Percentiles rank a stretch among this genome's conserved stretches.
These are phyloP conservation scores for Colletotrichum lupini DNA, from an alignment of 2,329 filamentous ascomycete species.

Conservation along the genomic window DNA sequence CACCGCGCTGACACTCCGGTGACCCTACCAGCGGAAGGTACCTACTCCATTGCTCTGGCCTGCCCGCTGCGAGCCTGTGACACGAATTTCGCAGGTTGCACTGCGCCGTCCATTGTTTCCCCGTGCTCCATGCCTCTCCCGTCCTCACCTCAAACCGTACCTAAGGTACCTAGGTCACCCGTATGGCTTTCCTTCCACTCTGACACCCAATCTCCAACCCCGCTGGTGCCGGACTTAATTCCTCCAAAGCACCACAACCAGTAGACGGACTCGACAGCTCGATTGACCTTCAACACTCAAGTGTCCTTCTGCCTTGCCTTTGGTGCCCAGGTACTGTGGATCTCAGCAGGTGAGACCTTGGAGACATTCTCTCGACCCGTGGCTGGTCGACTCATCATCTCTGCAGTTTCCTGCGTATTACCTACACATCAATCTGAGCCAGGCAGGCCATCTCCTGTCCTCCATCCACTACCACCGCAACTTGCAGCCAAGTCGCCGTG, in stretches of 20 bases:
- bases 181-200: neutral
- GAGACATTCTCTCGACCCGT: neutral
- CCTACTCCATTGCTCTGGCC: too few species aligned
- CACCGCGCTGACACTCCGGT: neutral
- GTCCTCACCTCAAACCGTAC: neutral
- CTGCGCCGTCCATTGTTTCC: neutral
- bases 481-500: neutral
- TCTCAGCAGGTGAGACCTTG: neutral
- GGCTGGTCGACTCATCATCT: neutral
- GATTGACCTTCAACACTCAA: neutral
- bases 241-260: neutral
- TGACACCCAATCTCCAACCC: constrained; percentile 24
- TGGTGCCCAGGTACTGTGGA: neutral
- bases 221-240: constrained; percentile 26
- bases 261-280: neutral
- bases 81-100: neutral
- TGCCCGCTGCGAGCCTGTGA: neutral
- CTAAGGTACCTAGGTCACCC: neutral
- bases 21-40: too few species aligned
- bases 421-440: neutral
- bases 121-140: neutral
- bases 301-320: neutral
- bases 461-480: neutral
- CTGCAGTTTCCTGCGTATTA: neutral
- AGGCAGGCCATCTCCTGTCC: neutral